Percentiles rank a stretch among this genome's conserved stretches.
Evolutionary conservation across 2,329 filamentous ascomycete genomes (phyloP).

Genomic region (Sporothrix globosa): DNA sequence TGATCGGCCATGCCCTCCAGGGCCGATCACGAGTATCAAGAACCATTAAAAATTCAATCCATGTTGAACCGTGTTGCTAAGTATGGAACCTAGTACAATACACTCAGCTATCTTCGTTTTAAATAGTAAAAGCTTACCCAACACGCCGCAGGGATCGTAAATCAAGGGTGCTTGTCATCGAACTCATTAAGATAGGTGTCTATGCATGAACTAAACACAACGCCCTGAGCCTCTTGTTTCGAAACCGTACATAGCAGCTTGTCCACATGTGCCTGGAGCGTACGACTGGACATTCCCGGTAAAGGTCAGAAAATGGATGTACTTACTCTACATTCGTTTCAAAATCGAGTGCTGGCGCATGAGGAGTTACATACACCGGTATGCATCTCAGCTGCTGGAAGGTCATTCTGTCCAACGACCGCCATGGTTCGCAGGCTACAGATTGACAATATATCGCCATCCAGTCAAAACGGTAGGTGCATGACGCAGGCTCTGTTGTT

Average conservation of each 20-base stretch:
- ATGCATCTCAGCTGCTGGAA: neutral
- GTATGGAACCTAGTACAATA: neutral
- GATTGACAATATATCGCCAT: neutral
- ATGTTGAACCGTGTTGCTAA: neutral
- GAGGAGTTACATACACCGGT: neutral
- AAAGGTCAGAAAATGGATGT: neutral
- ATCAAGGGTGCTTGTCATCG: neutral
- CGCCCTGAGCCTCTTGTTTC: neutral
- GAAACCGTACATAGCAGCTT: neutral
- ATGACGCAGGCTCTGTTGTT: too few species aligned
- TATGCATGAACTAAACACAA: slow-evolving; percentile 6
- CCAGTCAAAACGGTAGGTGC: neutral
- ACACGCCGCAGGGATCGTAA: too few species aligned
- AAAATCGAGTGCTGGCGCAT: neutral
- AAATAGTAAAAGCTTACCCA: neutral
- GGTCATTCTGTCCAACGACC: neutral
- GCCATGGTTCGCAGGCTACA: neutral
- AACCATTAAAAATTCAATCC: neutral
- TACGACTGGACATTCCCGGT: neutral
- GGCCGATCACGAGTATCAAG: neutral
- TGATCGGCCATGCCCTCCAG: neutral
- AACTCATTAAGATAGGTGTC: neutral
- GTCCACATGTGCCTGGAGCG: neutral
- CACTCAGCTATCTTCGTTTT: neutral
- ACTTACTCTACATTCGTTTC: neutral